These are phyloP conservation scores for Teunomyces funiuensis DNA, from an alignment of 805 yeast genomes.

Conservation along the genomic window DNA sequence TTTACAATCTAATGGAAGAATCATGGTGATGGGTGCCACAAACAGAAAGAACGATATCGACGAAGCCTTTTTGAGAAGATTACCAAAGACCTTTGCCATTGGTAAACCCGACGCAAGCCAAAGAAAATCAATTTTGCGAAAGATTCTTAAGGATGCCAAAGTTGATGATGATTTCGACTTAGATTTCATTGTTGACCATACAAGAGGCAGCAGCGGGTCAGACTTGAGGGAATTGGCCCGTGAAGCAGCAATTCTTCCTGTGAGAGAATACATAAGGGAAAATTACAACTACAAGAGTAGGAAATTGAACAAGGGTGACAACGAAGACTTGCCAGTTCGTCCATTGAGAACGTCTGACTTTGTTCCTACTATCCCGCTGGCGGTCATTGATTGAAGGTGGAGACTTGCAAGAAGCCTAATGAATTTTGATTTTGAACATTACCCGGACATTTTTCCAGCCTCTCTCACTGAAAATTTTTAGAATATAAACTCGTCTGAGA, in stretches of 20 bases:
- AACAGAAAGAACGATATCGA: constrained; percentile 91
- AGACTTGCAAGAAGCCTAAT: constrained; percentile 21
- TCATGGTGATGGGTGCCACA: constrained; percentile 91
- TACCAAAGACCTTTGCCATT: constrained; percentile 87
- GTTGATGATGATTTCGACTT: constrained; percentile 62
- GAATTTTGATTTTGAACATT: constrained; percentile 3
- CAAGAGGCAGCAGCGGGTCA: constrained; percentile 80
- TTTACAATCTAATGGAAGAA: constrained; percentile 68
- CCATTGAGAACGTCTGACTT: constrained; percentile 69
- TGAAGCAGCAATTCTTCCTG: constrained; percentile 88
- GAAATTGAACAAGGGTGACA: constrained; percentile 22
- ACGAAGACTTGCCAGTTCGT: constrained; percentile 48
- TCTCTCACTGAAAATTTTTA: not conserved
- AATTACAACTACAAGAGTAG: constrained; percentile 50
- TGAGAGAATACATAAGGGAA: constrained; percentile 74
- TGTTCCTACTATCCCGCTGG: constrained; percentile 18
- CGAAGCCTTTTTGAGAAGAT: constrained; percentile 84
- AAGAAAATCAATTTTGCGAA: constrained; percentile 65
- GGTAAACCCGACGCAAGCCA: constrained; percentile 68
- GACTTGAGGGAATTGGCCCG: constrained; percentile 90
- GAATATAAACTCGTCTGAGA: not conserved
- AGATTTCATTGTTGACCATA: constrained; percentile 55
- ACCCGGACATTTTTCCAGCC: constrained; percentile 6
- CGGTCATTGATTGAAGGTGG: constrained; percentile 1
- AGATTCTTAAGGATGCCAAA: constrained; percentile 64